phyloP scores from a whole-genome alignment of 148 eudicot species.

The Diospyros kaki region DNA sequence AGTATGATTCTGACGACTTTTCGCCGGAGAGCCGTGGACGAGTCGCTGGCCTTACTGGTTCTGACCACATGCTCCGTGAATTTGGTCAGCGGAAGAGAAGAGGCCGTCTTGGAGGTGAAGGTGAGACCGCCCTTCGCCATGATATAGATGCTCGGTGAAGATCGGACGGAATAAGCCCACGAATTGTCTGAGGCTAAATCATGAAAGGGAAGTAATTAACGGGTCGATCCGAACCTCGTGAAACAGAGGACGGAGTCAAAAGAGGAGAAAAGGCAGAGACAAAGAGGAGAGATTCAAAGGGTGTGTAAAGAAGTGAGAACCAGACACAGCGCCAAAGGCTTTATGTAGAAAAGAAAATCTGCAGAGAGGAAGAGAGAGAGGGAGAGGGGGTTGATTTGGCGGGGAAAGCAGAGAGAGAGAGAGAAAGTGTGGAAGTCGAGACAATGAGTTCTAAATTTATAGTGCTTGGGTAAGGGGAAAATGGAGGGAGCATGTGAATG shows the following conservation, averaged over 20 bases:
- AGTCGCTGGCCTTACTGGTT: slow-evolving; percentile 10
- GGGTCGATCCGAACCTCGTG: too few species aligned
- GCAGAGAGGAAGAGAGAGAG: not conserved
- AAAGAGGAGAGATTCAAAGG: not conserved
- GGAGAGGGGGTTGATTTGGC: too few species aligned
- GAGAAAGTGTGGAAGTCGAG: not conserved
- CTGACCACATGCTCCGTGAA: slow-evolving; percentile 21
- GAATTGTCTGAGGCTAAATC: too few species aligned
- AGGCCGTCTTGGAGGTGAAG: not conserved
- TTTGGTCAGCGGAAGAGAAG: slow-evolving; percentile 11
- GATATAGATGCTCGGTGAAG: too few species aligned
- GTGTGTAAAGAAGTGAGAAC: not conserved
- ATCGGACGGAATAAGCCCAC: too few species aligned
- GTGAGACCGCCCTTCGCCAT: slow-evolving; percentile 1
- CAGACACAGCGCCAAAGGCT: not conserved
- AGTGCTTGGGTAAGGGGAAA: slow-evolving; percentile 4
- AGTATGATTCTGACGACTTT: slow-evolving; percentile 27
- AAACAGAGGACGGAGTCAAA: too few species aligned
- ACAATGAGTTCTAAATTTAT: not conserved
- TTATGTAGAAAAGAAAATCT: not conserved
- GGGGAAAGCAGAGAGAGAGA: not conserved
- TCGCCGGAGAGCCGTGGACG: not conserved
- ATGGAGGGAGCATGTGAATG: not conserved
- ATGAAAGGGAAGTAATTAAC: too few species aligned
- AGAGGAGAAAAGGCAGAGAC: too few species aligned